Conservation (phyloP, 2,329 filamentous ascomycete species). For the Fragosphaeria purpurea region DNA sequence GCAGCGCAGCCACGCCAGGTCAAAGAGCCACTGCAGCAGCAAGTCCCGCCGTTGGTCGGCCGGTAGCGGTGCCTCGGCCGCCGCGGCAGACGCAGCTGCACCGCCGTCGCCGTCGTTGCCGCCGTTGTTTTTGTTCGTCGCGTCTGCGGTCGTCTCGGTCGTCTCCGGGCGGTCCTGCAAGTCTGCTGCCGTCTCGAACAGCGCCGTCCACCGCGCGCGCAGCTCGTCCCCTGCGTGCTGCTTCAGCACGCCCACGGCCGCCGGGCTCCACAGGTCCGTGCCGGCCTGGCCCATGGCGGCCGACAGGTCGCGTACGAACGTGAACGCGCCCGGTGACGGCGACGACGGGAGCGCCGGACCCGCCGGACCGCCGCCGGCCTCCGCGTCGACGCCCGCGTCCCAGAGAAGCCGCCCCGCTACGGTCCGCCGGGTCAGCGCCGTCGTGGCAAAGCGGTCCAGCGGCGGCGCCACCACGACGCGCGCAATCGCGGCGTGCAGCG, state of each 20-base stretch:
- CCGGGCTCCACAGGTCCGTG: conserved; percentile 70
- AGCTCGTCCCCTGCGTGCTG: conserved; percentile 41
- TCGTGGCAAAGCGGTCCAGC: conserved; percentile 36
- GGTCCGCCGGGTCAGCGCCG: conserved; percentile 31
- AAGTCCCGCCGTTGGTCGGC: conserved; percentile 33
- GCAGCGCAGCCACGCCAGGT: conserved; percentile 40
- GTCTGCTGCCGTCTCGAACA: conserved; percentile 23
- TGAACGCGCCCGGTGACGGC: conserved; percentile 65
- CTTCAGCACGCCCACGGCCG: conserved; percentile 56
- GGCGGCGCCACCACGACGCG: conserved; percentile 38
- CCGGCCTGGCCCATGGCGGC: conserved; percentile 60
- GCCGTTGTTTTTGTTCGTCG: neutral
- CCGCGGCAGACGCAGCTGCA: neutral
- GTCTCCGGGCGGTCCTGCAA: neutral
- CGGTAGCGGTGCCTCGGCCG: neutral
- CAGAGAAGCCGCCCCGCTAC: conserved; percentile 61
- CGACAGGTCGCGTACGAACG: conserved; percentile 56
- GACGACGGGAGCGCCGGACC: conserved; percentile 64
- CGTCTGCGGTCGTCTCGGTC: conserved; percentile 11
- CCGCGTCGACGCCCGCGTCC: conserved; percentile 57
- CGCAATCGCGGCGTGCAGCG: conserved; percentile 54
- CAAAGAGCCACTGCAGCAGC: conserved; percentile 51
- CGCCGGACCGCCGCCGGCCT: conserved; percentile 72
- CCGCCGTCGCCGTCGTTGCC: conserved; percentile 11
- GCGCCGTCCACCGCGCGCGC: conserved; percentile 34